Evolutionary conservation across 1,284 basidiomycete genomes (phyloP).

Genomic region (Heterobasidion irregulare): DNA sequence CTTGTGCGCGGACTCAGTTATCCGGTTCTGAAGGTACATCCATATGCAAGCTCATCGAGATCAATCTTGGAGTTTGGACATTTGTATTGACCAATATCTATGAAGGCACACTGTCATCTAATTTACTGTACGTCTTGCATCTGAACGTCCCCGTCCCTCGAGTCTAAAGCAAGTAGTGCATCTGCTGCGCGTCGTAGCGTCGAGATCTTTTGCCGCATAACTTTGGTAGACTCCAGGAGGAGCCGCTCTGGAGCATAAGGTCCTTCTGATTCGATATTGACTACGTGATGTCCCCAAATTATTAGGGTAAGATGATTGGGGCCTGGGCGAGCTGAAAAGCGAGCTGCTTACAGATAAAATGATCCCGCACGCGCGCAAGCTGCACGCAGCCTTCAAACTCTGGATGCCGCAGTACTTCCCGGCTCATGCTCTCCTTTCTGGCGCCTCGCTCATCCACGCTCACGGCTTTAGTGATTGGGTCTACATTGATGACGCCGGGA

Average conservation of each 20-base stretch:
- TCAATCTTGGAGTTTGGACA: no score
- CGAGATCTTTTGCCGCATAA: conserved; percentile 79
- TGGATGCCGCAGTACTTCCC: conserved; percentile 88
- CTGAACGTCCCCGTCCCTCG: conserved; percentile 27
- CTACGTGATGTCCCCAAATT: conserved; percentile 30
- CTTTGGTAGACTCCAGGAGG: conserved; percentile 75
- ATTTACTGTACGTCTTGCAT: conserved; percentile 21
- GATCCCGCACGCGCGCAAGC: conserved; percentile 83
- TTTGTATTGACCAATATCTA: no score
- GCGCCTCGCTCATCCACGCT: conserved; percentile 58
- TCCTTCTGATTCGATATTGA: conserved; percentile 87
- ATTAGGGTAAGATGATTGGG: background rate
- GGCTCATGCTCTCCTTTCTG: conserved; percentile 84
- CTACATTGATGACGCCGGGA: conserved; percentile 78
- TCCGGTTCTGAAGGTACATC: no score
- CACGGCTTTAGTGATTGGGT: conserved; percentile 46
- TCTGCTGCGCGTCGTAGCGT: conserved; percentile 51
- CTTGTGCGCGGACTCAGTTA: no score
- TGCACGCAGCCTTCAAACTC: conserved; percentile 87
- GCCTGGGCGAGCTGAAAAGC: background rate
- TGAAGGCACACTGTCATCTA: background rate
- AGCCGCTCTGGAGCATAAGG: conserved; percentile 82
- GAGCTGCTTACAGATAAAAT: conserved; percentile 77
- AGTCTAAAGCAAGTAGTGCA: conserved; percentile 28
- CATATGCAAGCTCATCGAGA: no score